These are phyloP conservation scores for Magnusiomyces fungicola DNA, from an alignment of 1,139 yeast genomes.

Conservation along the genomic window DNA sequence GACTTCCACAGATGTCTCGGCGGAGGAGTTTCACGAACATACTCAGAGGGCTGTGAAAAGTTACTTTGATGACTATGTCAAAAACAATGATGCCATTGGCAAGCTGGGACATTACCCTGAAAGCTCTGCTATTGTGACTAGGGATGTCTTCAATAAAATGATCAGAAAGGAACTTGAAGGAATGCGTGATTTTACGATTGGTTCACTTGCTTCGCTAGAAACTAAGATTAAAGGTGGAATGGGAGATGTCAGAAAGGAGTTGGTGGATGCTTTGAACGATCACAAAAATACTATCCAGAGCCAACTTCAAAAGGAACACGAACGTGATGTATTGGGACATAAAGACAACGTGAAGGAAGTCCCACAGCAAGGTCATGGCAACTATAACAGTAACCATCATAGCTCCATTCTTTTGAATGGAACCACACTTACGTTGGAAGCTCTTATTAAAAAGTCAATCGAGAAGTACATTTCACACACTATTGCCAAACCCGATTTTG, in stretches of 20 bases:
- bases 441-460: constrained; percentile 7
- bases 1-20: not conserved
- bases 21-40: constrained; percentile 10
- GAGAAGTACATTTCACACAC: constrained; percentile 12
- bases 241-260: not conserved
- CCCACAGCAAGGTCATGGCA: too few species aligned
- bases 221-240: not conserved
- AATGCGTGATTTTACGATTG: constrained; percentile 3
- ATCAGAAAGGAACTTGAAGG: constrained; percentile 8
- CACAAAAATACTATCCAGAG: not conserved
- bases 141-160: constrained; percentile 10
- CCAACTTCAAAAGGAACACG: too few species aligned
- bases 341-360: too few species aligned
- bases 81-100: not conserved
- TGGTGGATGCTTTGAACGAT: not conserved
- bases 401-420: not conserved
- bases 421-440: not conserved
- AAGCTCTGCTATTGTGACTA: constrained; percentile 10
- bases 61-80: constrained; percentile 7
- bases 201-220: not conserved
- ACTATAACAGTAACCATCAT: too few species aligned
- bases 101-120: not conserved
- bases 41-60: constrained; percentile 9
- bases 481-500: constrained; percentile 27
- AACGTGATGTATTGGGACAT: too few species aligned